Conservation (phyloP, 805 yeast genomes). For the Ogataea thermomethanolica region DNA sequence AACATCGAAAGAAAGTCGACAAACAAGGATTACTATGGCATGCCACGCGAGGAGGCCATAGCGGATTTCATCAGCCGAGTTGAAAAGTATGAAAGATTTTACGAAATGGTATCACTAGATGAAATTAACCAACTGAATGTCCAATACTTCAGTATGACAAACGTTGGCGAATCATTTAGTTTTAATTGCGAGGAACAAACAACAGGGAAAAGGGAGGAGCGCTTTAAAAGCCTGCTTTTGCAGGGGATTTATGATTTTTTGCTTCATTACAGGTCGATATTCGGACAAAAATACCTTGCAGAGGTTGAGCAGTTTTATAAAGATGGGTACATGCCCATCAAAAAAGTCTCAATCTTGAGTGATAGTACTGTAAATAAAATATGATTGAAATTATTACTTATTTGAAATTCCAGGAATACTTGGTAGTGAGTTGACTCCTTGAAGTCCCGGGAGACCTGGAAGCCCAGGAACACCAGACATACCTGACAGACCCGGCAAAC, state of each 20-base stretch:
- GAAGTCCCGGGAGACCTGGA: conserved; percentile 9
- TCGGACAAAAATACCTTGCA: conserved; percentile 32
- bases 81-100: conserved; percentile 43
- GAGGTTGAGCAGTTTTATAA: conserved; percentile 32
- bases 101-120: conserved; percentile 35
- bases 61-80: conserved; percentile 58
- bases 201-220: conserved; percentile 30
- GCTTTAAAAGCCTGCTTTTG: conserved; percentile 23
- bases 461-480: conserved; percentile 8
- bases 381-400: neutral
- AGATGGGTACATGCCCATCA: conserved; percentile 30
- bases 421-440: conserved; percentile 8
- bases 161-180: conserved; percentile 35
- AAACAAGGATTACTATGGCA: conserved; percentile 56
- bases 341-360: neutral
- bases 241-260: conserved; percentile 33
- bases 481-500: conserved; percentile 6
- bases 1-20: conserved; percentile 64
- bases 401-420: conserved; percentile 17
- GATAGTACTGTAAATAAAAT: conserved; percentile 4
- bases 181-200: conserved; percentile 31
- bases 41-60: conserved; percentile 50
- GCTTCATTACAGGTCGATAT: conserved; percentile 30
- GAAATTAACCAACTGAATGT: conserved; percentile 30
- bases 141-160: conserved; percentile 31